Evolutionary conservation across 2,329 filamentous ascomycete species (phyloP).

Genomic region (Fusarium annulatum): DNA sequence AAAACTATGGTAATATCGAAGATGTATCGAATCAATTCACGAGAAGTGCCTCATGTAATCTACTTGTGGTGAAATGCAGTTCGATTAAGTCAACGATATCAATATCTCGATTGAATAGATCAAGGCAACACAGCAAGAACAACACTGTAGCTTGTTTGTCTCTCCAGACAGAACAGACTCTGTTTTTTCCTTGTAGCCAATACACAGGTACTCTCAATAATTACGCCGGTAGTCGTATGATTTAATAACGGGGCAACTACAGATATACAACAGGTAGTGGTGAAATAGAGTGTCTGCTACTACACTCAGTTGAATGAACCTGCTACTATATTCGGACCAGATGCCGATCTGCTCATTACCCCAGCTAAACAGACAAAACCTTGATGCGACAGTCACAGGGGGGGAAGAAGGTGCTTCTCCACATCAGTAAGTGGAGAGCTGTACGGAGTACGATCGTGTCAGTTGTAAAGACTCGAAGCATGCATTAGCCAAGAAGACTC

Average conservation of each 20-base stretch:
- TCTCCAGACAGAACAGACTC: background rate
- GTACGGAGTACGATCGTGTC: background rate
- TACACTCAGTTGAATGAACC: background rate
- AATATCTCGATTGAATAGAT: background rate
- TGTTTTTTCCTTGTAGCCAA: background rate
- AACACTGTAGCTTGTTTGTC: background rate
- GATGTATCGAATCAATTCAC: background rate
- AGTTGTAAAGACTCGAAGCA: background rate
- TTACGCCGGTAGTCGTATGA: background rate
- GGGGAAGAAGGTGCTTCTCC: background rate
- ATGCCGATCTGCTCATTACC: background rate
- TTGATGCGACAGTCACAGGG: background rate
- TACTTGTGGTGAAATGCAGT: background rate
- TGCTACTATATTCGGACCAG: background rate
- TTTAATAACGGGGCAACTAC: background rate
- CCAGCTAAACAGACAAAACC: background rate
- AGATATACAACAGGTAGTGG: background rate
- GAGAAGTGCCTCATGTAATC: background rate
- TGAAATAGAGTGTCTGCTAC: background rate
- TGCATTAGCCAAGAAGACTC: constrained; percentile 6
- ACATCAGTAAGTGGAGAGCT: constrained; percentile 14
- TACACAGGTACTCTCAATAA: background rate
- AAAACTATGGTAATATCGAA: background rate
- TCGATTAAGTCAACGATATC: background rate
- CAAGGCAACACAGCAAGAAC: background rate